Conservation (phyloP, 2,329 filamentous ascomycete species). For the Pochonia chlamydosporia region DNA sequence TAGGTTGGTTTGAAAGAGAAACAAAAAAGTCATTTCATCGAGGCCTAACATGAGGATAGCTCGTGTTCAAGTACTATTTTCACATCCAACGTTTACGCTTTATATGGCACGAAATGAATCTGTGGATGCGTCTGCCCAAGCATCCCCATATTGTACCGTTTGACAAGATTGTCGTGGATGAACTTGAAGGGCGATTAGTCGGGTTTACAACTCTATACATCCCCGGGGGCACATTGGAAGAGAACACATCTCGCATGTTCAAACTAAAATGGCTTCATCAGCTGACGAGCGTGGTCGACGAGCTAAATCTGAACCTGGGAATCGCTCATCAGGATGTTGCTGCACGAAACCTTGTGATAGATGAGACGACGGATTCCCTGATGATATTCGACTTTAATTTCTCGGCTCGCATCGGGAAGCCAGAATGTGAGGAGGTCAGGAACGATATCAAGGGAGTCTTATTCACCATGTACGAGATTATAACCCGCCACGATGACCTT, state of each 20-base stretch:
- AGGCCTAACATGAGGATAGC: slow-evolving; percentile 4
- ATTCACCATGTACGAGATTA: slow-evolving; percentile 30
- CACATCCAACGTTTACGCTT: slow-evolving; percentile 9
- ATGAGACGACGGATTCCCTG: slow-evolving; percentile 24
- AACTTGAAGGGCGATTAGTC: slow-evolving; percentile 23
- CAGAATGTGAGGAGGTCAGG: slow-evolving; percentile 11
- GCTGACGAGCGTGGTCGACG: slow-evolving; percentile 28
- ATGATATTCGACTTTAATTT: slow-evolving; percentile 31
- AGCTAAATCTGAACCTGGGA: slow-evolving; percentile 29
- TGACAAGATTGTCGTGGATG: slow-evolving; percentile 27
- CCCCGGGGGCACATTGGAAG: slow-evolving; percentile 25
- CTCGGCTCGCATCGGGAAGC: slow-evolving; percentile 14
- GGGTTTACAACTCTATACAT: slow-evolving; percentile 31
- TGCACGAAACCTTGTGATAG: slow-evolving; percentile 29
- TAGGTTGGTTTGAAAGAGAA: background rate
- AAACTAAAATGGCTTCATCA: slow-evolving; percentile 30
- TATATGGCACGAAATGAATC: slow-evolving; percentile 29
- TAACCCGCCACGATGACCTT: slow-evolving; percentile 22
- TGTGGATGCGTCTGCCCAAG: slow-evolving; percentile 26
- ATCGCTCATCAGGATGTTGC: slow-evolving; percentile 33
- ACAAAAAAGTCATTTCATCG: background rate
- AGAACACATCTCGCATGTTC: slow-evolving; percentile 24
- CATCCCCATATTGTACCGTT: slow-evolving; percentile 32
- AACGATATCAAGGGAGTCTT: slow-evolving; percentile 27
- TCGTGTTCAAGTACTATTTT: slow-evolving; percentile 31